Evolutionary conservation across 192 early-diverging fungal genomes (phyloP).

Genomic region (Backusella tarrabulga): DNA sequence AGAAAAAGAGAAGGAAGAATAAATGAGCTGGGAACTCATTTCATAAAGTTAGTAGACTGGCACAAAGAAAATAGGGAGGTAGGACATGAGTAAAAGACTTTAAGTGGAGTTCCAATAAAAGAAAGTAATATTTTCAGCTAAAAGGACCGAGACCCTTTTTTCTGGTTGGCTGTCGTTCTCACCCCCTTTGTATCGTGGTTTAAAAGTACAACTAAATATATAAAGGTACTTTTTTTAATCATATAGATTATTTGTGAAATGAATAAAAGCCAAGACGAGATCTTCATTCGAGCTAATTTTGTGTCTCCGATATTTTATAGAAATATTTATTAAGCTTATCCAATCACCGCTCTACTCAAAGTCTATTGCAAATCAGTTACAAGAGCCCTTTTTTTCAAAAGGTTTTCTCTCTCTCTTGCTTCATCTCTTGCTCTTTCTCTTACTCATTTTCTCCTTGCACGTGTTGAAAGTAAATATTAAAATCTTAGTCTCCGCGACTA

Average conservation of each 20-base stretch:
- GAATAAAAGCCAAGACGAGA: background rate
- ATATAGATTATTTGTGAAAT: conserved; percentile 1
- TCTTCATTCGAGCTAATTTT: background rate
- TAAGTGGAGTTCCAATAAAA: conserved; percentile 16
- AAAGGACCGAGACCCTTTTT: conserved; percentile 9
- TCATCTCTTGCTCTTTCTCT: too few relatives aligned
- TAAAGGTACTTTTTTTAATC: background rate
- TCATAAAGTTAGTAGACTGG: background rate
- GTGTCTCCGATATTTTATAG: background rate
- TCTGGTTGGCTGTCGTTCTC: background rate
- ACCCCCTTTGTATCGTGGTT: background rate
- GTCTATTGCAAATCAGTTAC: background rate
- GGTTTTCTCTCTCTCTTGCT: too few relatives aligned
- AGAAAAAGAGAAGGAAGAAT: background rate
- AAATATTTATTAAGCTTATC: background rate
- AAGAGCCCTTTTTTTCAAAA: background rate
- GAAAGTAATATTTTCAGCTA: background rate
- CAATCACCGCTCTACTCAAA: background rate
- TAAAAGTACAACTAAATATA: background rate
- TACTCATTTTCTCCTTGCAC: background rate
- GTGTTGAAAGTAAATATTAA: conserved; percentile 6
- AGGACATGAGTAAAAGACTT: background rate
- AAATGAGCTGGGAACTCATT: background rate
- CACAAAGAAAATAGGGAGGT: conserved; percentile 15
- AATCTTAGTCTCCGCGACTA: conserved; percentile 2